Conservation (phyloP, 2,329 filamentous ascomycete genomes). For the Neonectria ditissima region DNA sequence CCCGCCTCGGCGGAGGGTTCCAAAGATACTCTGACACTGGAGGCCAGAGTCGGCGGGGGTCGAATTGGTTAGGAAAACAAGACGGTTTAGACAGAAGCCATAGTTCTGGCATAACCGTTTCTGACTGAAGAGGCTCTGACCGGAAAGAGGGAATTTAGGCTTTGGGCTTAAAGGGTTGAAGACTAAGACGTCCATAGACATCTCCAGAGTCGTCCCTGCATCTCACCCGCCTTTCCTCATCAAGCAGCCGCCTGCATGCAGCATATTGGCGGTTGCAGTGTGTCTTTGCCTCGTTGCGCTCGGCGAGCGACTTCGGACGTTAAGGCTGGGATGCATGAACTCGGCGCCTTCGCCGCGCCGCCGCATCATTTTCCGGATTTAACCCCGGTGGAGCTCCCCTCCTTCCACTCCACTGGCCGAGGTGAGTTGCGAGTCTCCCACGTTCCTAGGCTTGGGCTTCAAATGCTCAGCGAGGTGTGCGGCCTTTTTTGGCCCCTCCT, state of each 20-base stretch:
- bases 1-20: constrained; percentile 24
- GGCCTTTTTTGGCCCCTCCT: constrained; percentile 43
- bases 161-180: no score
- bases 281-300: constrained; percentile 26
- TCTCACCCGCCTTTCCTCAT: not conserved
- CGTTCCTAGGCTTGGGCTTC: constrained; percentile 15
- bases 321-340: constrained; percentile 37
- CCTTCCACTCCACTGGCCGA: constrained; percentile 8
- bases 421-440: constrained; percentile 7
- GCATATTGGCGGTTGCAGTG: constrained; percentile 13
- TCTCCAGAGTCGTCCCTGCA: not conserved
- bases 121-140: not conserved
- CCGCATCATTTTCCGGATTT: constrained; percentile 38
- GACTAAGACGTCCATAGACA: not conserved
- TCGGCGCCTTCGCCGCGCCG: constrained; percentile 41
- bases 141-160: not conserved
- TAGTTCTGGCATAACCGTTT: not conserved
- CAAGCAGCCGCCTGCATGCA: not conserved
- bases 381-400: constrained; percentile 39
- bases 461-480: constrained; percentile 31
- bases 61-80: not conserved
- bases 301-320: constrained; percentile 44
- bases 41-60: constrained; percentile 22
- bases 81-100: not conserved
- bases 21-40: constrained; percentile 29